These are phyloP conservation scores for Phalaenopsis hybrid DNA, from an alignment of 116 monocot species.

Conservation along the genomic window DNA sequence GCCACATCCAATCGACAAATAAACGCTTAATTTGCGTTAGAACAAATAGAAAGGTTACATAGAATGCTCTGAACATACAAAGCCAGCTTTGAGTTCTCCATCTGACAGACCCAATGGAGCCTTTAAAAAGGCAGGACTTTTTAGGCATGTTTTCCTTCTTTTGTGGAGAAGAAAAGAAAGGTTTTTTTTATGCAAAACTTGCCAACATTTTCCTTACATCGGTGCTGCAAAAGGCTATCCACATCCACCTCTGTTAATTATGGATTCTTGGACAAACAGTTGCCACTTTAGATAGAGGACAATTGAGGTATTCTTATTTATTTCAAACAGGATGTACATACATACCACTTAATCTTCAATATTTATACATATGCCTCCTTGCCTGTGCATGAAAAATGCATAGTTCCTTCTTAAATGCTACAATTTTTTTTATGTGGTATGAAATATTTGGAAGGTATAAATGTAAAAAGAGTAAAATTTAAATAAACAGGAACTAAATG, in stretches of 20 bases:
- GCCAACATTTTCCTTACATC: constrained; percentile 4
- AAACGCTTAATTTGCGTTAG: neutral
- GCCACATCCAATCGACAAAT: neutral
- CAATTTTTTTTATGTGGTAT: no score
- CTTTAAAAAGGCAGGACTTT: constrained; percentile 7
- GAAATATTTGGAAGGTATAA: no score
- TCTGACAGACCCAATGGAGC: constrained; percentile 6
- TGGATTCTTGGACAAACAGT: constrained; percentile 62
- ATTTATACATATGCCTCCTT: no score
- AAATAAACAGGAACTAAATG: no score
- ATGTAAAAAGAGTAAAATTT: no score
- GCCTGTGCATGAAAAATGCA: no score
- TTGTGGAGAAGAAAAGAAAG: neutral
- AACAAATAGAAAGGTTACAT: constrained; percentile 7
- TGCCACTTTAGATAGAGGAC: constrained; percentile 33
- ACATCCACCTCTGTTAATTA: constrained; percentile 1
- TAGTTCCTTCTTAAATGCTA: no score
- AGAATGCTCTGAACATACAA: constrained; percentile 10
- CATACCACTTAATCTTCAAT: no score
- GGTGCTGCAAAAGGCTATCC: neutral
- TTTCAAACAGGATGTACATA: neutral
- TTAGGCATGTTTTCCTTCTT: constrained; percentile 5
- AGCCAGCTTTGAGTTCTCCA: neutral
- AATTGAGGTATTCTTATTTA: constrained; percentile 23
- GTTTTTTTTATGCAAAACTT: neutral